Evolutionary conservation across 139 green algal genomes (phyloP), one percentile per base, ranked within the genome.

Genomic region (Chlamydomonas asymmetrica): DNA sequence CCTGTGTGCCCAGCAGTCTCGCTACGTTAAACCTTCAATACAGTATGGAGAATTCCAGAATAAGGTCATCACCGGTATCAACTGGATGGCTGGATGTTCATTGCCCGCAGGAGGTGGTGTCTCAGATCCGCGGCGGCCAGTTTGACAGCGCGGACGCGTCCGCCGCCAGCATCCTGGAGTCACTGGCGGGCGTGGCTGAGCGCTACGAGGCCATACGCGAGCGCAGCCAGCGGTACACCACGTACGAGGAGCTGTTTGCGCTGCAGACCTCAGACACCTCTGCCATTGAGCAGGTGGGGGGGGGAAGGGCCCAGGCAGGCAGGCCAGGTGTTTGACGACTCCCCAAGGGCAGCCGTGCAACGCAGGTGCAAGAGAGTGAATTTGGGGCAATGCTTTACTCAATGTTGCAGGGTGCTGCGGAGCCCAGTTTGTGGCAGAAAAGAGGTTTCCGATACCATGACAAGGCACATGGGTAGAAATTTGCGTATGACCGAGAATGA

Each of bases 181-280:
- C 66, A 37, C 48, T 87, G 18, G 63, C 40, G 5, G 22, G 32
- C 1, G 65, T 60, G 3, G 63, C 49, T 4, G 71, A 61, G 25
- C 29, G 32, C 23, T 87, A 78, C 40, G 66, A 69, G 0, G 22
- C 54, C 6, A 60, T 87, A 2, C 25, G 43, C 32, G 82, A 79
- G 31, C 68, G 65, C 41, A 73, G 41, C 5, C 35, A 74, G 16
- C 61, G 69, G 4, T 79, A 76, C 39, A 77, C 78, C 39, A 39
- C 43, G 20, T 88, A 84, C 66, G 79, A 86, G 72, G 83, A 88
- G 75, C 79, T 88, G 66, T 84, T 84, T 75, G 82, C 63, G 27
- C 73, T 66, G 63, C 73, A 79, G 45, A 54, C 52, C 38, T 48
- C 49, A 35, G 38, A 4, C 48, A 59, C 3, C 41, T 77, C 32